A percentile compares a stretch with the other conserved stretches of the same genome.
Evolutionary conservation across 192 early-diverging fungal genomes (phyloP).

Genomic region (Entophlyctis luteolus): DNA sequence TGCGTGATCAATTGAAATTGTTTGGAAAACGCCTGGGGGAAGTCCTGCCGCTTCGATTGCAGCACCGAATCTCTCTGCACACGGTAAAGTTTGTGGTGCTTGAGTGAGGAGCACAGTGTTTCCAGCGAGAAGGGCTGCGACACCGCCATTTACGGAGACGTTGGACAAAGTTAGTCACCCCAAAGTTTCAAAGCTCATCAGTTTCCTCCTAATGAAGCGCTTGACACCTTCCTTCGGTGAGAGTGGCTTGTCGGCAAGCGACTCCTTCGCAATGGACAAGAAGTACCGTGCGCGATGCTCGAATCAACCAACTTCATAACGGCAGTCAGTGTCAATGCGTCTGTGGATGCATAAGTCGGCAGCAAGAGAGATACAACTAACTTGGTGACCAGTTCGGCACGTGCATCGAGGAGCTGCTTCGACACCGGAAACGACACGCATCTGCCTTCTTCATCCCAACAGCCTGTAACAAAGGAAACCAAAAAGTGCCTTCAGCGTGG

Average conservation of each 20-base stretch:
- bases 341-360: too few species aligned
- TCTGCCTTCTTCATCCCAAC: too few species aligned
- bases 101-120: conserved; percentile 76
- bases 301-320: conserved; percentile 69
- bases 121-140: conserved; percentile 75
- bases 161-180: conserved; percentile 37
- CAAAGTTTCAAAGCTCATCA: conserved; percentile 43
- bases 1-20: conserved; percentile 32
- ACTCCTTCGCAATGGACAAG: conserved; percentile 62
- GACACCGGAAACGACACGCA: too few species aligned
- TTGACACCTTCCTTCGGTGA: conserved; percentile 52
- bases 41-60: conserved; percentile 66
- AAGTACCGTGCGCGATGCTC: conserved; percentile 65
- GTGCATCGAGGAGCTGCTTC: too few species aligned
- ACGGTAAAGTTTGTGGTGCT: conserved; percentile 74
- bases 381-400: too few species aligned
- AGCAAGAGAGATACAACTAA: too few species aligned
- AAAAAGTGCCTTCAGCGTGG: too few species aligned
- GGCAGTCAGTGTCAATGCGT: too few species aligned
- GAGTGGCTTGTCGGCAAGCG: conserved; percentile 57
- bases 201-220: conserved; percentile 66
- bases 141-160: conserved; percentile 68
- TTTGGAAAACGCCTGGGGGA: conserved; percentile 65
- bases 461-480: too few species aligned
- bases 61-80: conserved; percentile 64